Evolutionary conservation across 495 filamentous ascomycete genomes (phyloP).

Genomic region (Podospora comata): DNA sequence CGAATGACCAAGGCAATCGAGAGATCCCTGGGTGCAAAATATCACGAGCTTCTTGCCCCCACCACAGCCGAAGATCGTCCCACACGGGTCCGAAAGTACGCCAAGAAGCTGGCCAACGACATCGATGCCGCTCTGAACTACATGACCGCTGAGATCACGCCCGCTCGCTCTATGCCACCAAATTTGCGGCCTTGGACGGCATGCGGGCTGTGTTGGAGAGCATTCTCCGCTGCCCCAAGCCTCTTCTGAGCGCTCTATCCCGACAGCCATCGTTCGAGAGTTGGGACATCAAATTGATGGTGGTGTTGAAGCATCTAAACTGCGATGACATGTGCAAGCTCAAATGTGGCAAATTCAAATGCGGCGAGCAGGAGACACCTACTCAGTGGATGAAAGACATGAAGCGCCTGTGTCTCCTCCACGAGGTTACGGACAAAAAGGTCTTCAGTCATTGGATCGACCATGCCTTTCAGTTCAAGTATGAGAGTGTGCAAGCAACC

Average conservation of each 20-base stretch:
- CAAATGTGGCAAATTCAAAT: neutral
- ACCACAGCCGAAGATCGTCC: neutral
- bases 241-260: neutral
- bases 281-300: neutral
- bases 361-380: neutral
- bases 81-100: neutral
- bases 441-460: neutral
- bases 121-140: neutral
- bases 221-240: neutral
- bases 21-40: neutral
- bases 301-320: neutral
- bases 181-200: neutral
- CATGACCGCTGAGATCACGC: neutral
- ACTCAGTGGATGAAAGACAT: neutral
- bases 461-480: neutral
- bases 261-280: neutral
- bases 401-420: neutral
- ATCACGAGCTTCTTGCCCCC: neutral
- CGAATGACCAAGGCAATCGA: neutral
- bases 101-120: neutral
- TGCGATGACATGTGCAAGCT: neutral
- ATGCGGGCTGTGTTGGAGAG: neutral
- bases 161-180: neutral
- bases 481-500: neutral
- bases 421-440: neutral